Percentiles rank a stretch among this genome's conserved stretches.
phyloP scores from a whole-genome alignment of 768 basidiomycete species.

The Phaffia australis region DNA sequence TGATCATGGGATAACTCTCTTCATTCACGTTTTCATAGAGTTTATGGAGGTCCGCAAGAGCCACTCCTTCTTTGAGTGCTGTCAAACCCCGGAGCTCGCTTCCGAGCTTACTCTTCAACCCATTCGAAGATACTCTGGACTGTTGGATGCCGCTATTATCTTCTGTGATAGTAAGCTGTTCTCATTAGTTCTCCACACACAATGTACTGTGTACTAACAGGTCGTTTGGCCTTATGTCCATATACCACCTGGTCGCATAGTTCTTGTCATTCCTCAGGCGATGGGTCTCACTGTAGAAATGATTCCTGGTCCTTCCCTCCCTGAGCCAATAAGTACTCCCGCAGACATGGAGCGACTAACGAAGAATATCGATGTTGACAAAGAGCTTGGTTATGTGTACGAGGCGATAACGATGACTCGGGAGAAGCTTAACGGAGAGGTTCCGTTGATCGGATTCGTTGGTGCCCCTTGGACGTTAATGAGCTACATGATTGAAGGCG shows the following conservation, averaged over 20 bases:
- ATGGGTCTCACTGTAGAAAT: constrained; percentile 80
- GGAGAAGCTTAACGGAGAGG: constrained; percentile 66
- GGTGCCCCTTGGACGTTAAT: constrained; percentile 98
- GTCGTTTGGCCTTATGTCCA: background rate
- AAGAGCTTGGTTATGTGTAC: constrained; percentile 83
- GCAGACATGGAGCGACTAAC: constrained; percentile 57
- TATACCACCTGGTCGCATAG: background rate
- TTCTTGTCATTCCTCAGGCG: constrained; percentile 87
- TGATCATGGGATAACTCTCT: background rate
- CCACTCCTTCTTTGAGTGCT: constrained; percentile 92
- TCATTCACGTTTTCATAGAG: constrained; percentile 46
- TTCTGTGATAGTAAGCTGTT: constrained; percentile 57
- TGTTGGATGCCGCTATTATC: constrained; percentile 92
- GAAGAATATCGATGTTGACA: constrained; percentile 59
- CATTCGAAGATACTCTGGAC: constrained; percentile 70
- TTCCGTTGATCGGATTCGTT: constrained; percentile 92
- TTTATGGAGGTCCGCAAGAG: constrained; percentile 73
- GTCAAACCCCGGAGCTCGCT: constrained; percentile 80
- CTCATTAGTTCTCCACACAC: background rate
- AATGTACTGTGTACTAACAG: background rate
- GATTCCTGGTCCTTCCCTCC: constrained; percentile 79
- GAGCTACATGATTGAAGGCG: constrained; percentile 96
- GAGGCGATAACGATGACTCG: constrained; percentile 81
- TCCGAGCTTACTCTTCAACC: constrained; percentile 86
- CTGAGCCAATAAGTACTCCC: constrained; percentile 68